Percentiles rank a stretch among this genome's conserved stretches.
These are phyloP conservation scores for Chaetoceros muelleri DNA, from an alignment of 108 stramenopile species.

Conservation along the genomic window DNA sequence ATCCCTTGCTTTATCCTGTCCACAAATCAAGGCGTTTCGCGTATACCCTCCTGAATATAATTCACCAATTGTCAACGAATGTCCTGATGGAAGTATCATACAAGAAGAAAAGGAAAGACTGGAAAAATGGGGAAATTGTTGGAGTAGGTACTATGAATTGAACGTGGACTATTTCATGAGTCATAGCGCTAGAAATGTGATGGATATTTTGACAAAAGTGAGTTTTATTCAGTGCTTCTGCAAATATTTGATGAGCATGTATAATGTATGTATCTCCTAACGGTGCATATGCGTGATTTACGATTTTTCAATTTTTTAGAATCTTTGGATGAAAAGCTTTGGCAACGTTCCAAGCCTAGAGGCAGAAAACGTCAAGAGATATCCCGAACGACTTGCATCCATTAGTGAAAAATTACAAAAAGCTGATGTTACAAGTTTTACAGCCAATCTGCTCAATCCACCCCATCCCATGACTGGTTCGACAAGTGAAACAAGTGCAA, in stretches of 20 bases:
- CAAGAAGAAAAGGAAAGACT: constrained; percentile 55
- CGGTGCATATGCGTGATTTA: too few species aligned
- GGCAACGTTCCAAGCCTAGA: background rate
- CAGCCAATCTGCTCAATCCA: background rate
- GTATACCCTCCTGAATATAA: constrained; percentile 91
- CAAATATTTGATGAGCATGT: too few species aligned
- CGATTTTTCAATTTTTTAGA: too few species aligned
- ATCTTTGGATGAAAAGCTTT: background rate
- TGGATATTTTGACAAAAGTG: background rate
- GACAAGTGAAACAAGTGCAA: background rate
- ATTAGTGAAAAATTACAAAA: background rate
- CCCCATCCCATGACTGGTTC: background rate
- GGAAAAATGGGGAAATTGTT: constrained; percentile 94
- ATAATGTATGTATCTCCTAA: too few species aligned
- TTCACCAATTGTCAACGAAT: constrained; percentile 44
- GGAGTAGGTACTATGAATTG: constrained; percentile 90
- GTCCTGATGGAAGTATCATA: constrained; percentile 83
- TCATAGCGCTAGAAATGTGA: background rate
- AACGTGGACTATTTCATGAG: constrained; percentile 39
- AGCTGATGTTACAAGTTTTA: background rate
- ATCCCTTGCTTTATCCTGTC: constrained; percentile 41
- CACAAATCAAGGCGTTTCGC: constrained; percentile 94
- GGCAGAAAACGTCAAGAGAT: background rate
- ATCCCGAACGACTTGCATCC: background rate
- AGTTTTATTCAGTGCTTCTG: too few species aligned